Base-by-base conservation (phyloP, 176 grass and related monocot genomes). In the Aechmea fasciata region DNA sequence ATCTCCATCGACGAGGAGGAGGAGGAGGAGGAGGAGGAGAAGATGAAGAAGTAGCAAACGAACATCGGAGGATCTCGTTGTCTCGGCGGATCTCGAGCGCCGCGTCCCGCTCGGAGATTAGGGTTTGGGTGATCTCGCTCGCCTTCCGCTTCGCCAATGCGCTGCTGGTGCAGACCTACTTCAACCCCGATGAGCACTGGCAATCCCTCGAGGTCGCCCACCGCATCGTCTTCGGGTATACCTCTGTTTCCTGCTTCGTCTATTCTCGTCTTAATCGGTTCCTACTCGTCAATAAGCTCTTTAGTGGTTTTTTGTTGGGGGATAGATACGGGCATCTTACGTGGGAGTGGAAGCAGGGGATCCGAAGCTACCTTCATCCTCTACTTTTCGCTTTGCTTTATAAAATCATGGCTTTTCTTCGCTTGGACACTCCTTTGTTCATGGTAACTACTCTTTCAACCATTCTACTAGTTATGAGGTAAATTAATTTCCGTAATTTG, bases 131-230 rank as follows among this genome's bases (percentile, higher is more conserved):
- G 23, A 68, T 90, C 13, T 76, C 79, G 71, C 41, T 92, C 18
- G 86, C 75, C 13, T 85, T 92, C 77, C 89, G 93, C 59, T 79
- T 64, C 15, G 80, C 65, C 11, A 97, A 97, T 71, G 89, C 77
- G 49, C 74, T 97, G 57, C 74, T 92, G 65, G 76, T 92, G 64
- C 86, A 79, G 68, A 92, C 89, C 59, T 92, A 97, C 88, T 97
- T 92, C 81, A 97, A 97, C 57, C 93, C 89, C 22, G 86, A 90
- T 65, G 93, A 97, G 78, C 93, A 97, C 63, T 92, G 93, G 93
- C 89, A 97, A 72, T 82, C 83, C 29, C 85, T 92, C n/a, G 93
- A 97, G 86, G 93, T 97, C 65, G 86, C 93, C 52, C 93, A 97
- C 73, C 86, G 79, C 79, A 4, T 92, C 76, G 70, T 83, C 24